Conservation (phyloP, 257 asterid genomes). For the Solanum paucissectum region DNA sequence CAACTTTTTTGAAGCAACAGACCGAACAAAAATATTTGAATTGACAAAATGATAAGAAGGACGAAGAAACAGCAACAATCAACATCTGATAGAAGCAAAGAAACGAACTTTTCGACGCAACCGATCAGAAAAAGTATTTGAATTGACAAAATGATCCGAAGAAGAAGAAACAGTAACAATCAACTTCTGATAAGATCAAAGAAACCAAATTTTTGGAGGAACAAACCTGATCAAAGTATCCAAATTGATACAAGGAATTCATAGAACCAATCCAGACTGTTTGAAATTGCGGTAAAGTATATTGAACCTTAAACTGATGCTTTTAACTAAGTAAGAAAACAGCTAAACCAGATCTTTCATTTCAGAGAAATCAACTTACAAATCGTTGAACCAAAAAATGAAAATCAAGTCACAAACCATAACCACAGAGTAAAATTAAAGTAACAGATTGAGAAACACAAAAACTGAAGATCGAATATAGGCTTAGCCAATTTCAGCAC, state of each 20-base stretch:
- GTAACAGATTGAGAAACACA: neutral
- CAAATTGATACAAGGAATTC: neutral
- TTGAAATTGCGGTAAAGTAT: neutral
- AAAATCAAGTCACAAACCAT: neutral
- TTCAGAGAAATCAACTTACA: neutral
- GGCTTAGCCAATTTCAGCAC: neutral
- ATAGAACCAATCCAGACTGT: neutral
- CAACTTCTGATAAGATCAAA: neutral
- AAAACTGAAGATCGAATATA: neutral
- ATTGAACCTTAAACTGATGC: neutral
- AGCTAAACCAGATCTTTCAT: neutral
- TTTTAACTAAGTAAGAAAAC: neutral
- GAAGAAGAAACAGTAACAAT: neutral
- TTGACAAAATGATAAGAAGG: neutral
- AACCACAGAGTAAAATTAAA: neutral
- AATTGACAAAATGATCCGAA: neutral
- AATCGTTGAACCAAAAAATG: neutral
- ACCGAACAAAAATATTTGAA: neutral
- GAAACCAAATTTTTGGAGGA: neutral
- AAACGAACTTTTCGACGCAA: neutral
- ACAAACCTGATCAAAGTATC: neutral
- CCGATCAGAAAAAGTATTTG: neutral
- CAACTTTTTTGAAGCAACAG: neutral
- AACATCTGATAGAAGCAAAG: neutral
- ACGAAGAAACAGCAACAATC: neutral